These are phyloP conservation scores for Irpex sp. DNA, from an alignment of 1,284 basidiomycete species.

Conservation along the genomic window DNA sequence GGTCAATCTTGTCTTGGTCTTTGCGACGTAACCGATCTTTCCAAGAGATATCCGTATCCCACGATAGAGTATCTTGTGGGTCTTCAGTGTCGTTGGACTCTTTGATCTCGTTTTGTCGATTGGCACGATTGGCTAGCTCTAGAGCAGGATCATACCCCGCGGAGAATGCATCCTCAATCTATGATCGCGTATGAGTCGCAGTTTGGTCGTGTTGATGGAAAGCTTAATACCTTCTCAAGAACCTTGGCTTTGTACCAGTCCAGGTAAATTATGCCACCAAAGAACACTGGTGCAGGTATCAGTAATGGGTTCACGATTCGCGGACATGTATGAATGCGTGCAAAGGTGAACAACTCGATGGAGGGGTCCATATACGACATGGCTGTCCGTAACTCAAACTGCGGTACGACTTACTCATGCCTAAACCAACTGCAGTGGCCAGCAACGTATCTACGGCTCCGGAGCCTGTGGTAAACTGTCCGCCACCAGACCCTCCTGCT, in stretches of 20 bases:
- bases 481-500: conserved; percentile 2
- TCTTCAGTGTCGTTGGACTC: conserved; percentile 18
- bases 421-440: conserved; percentile 57
- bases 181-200: conserved; percentile 3
- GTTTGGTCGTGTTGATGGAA: conserved; percentile 6
- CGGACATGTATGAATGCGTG: too few species aligned
- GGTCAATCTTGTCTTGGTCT: conserved; percentile 75
- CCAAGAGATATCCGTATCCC: conserved; percentile 40
- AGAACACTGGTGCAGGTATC: conserved; percentile 43
- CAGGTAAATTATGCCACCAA: conserved; percentile 71
- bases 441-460: conserved; percentile 46
- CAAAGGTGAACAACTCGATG: too few species aligned
- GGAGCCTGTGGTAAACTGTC: conserved; percentile 16
- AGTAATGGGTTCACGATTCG: too few species aligned
- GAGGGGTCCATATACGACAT: not conserved
- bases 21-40: conserved; percentile 61
- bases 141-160: conserved; percentile 76
- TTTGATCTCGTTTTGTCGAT: not conserved
- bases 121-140: conserved; percentile 50
- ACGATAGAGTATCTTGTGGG: conserved; percentile 35
- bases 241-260: conserved; percentile 81
- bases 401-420: conserved; percentile 42
- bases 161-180: conserved; percentile 66
- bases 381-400: not conserved
- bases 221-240: conserved; percentile 56